Evolutionary conservation across 2,329 filamentous ascomycete genomes (phyloP).

Genomic region (Penicillium verrucosum): DNA sequence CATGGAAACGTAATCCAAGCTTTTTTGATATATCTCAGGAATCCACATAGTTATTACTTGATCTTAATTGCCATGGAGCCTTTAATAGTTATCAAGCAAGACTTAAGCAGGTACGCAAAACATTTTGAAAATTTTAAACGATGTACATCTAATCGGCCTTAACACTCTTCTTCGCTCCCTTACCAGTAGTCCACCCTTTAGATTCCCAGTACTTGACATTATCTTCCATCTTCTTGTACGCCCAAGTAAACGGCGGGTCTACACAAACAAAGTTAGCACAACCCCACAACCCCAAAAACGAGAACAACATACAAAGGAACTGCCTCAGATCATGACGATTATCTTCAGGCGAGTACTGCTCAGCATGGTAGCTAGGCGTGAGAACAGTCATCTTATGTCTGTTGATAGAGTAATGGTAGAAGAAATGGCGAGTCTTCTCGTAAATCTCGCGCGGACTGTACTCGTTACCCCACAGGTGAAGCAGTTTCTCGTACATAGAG

Average conservation of each 20-base stretch:
- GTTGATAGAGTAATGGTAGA: conserved; percentile 57
- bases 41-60: neutral
- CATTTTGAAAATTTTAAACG: neutral
- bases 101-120: neutral
- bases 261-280: neutral
- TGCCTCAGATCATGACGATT: conserved; percentile 59
- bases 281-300: neutral
- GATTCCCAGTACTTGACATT: conserved; percentile 46
- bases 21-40: neutral
- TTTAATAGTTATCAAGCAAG: neutral
- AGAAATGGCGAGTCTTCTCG: conserved; percentile 47
- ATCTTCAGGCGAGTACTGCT: conserved; percentile 54
- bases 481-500: conserved; percentile 53
- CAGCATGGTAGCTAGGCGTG: conserved; percentile 56
- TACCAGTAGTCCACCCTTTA: conserved; percentile 32
- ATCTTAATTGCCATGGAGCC: neutral
- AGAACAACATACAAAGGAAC: conserved; percentile 46
- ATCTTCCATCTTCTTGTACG: conserved; percentile 50
- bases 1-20: neutral
- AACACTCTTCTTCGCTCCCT: conserved; percentile 36
- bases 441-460: conserved; percentile 45
- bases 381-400: conserved; percentile 63
- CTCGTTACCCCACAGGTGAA: conserved; percentile 49
- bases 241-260: conserved; percentile 44
- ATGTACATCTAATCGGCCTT: conserved; percentile 28